Evolutionary conservation across 2,329 filamentous ascomycete genomes (phyloP).

Genomic region (Madurella fahalii): DNA sequence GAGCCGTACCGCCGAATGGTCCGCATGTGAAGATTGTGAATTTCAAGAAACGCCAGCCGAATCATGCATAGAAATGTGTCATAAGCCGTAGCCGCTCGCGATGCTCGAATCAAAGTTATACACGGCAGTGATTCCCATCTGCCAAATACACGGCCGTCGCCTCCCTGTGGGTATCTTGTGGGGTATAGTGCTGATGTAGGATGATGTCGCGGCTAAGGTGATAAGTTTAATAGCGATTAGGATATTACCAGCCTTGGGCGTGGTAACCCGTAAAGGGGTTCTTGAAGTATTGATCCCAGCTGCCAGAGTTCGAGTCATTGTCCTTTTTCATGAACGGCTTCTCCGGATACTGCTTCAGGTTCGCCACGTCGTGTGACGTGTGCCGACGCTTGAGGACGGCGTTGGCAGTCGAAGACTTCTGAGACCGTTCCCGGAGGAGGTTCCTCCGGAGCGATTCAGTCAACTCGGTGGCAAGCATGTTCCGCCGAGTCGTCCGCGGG

Average conservation of each 20-base stretch:
- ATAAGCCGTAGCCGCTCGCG: conserved; percentile 19
- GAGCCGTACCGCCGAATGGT: neutral
- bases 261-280: conserved; percentile 79
- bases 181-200: conserved; percentile 14
- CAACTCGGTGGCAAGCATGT: conserved; percentile 93
- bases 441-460: conserved; percentile 90
- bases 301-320: conserved; percentile 62
- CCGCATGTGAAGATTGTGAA: neutral
- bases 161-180: conserved; percentile 24
- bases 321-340: conserved; percentile 56
- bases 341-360: conserved; percentile 77
- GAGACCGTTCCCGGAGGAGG: conserved; percentile 90
- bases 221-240: conserved; percentile 6
- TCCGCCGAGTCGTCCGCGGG: conserved; percentile 83
- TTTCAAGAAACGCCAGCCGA: conserved; percentile 18
- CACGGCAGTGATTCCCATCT: conserved; percentile 23
- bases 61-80: conserved; percentile 23
- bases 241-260: conserved; percentile 71
- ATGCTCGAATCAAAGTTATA: conserved; percentile 24
- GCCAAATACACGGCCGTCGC: conserved; percentile 18
- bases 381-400: conserved; percentile 86
- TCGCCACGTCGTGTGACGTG: conserved; percentile 85
- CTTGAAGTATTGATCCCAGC: conserved; percentile 83
- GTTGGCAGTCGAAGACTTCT: conserved; percentile 85
- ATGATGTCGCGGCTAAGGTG: conserved; percentile 6